Conservation (phyloP, 768 basidiomycete genomes). For the Phaffia tasmanica region DNA sequence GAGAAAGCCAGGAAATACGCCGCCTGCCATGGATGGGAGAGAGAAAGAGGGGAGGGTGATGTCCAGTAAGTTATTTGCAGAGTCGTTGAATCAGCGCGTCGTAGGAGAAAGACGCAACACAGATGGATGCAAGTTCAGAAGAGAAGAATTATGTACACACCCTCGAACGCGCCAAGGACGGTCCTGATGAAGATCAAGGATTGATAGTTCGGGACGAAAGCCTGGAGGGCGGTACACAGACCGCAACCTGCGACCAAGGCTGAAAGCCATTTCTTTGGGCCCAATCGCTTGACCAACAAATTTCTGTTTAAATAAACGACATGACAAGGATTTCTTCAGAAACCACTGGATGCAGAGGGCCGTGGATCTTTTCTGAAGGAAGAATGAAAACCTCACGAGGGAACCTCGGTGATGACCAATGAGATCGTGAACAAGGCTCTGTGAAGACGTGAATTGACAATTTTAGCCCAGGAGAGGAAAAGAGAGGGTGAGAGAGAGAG, state of each 20-base stretch:
- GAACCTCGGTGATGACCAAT: conserved; percentile 19
- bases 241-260: conserved; percentile 20
- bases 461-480: neutral
- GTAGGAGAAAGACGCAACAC: neutral
- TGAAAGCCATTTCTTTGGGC: conserved; percentile 18
- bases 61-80: neutral
- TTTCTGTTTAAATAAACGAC: neutral
- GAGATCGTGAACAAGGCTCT: conserved; percentile 24
- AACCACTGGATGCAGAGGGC: no score
- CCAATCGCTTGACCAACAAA: conserved; percentile 15
- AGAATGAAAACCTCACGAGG: neutral
- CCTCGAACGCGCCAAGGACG: conserved; percentile 21
- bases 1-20: conserved; percentile 25
- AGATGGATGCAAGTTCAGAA: neutral
- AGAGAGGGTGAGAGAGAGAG: neutral
- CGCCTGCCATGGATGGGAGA: neutral
- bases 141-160: neutral
- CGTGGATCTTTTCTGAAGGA: no score
- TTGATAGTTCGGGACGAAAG: conserved; percentile 13
- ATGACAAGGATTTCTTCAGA: no score
- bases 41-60: conserved; percentile 2
- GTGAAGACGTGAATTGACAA: neutral
- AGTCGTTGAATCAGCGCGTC: neutral
- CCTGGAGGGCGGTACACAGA: conserved; percentile 7
- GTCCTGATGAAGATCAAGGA: conserved; percentile 14